Conservation (phyloP, 2,329 filamentous ascomycete species). For the Lachnellula willkommii region DNA sequence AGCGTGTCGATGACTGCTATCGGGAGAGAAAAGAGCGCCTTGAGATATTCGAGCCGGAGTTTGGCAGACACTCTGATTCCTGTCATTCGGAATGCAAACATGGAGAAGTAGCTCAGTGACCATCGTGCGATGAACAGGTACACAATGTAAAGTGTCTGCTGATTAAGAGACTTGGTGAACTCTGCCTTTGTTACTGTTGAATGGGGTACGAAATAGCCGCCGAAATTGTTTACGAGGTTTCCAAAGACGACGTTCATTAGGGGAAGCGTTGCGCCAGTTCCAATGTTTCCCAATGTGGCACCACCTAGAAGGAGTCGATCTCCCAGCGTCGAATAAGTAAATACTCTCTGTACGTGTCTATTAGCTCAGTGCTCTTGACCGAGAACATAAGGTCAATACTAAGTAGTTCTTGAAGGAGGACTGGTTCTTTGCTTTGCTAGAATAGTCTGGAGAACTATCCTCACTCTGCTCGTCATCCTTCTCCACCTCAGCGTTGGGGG, state of each 20-base stretch:
- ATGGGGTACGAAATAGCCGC: conserved; percentile 35
- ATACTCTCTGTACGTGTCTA: conserved; percentile 21
- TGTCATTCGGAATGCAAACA: conserved; percentile 56
- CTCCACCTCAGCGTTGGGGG: not conserved
- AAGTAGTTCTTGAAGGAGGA: conserved; percentile 21
- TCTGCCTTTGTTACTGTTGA: conserved; percentile 33
- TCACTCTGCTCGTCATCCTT: conserved; percentile 1
- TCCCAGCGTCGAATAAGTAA: conserved; percentile 21
- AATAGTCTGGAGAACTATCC: conserved; percentile 19
- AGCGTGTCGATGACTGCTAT: conserved; percentile 64
- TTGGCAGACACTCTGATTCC: conserved; percentile 57
- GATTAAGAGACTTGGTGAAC: conserved; percentile 41
- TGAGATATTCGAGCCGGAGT: conserved; percentile 59
- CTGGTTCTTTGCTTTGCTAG: conserved; percentile 23
- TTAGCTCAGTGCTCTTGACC: not conserved
- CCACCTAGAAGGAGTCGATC: conserved; percentile 22
- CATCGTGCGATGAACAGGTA: conserved; percentile 66
- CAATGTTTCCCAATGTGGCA: conserved; percentile 22
- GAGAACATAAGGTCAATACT: conserved; percentile 6
- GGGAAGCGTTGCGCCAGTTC: conserved; percentile 42
- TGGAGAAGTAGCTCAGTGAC: conserved; percentile 55
- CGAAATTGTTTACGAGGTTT: conserved; percentile 41
- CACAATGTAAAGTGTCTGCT: conserved; percentile 59
- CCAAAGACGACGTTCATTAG: conserved; percentile 56
- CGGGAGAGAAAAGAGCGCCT: conserved; percentile 57